These are phyloP conservation scores for Pulveroboletus sp. DNA, from an alignment of 768 basidiomycete genomes.

Conservation along the genomic window DNA sequence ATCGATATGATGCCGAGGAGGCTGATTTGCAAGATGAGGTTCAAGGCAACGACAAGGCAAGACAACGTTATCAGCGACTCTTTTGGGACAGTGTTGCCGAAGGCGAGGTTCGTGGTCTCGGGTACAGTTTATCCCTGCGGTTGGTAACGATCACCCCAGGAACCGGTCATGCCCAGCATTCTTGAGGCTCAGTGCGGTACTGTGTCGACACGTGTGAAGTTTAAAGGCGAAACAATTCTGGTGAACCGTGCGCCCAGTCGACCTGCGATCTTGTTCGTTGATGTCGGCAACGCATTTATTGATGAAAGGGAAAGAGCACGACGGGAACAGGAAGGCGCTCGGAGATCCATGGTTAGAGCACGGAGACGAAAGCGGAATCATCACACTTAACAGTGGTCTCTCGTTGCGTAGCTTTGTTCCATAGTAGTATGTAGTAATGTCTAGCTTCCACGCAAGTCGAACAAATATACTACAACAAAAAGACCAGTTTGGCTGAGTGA, in stretches of 20 bases:
- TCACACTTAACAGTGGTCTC: conserved; percentile 3
- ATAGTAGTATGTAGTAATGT: no score
- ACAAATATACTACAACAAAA: conserved; percentile 24
- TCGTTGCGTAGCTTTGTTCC: background rate
- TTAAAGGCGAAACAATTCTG: conserved; percentile 37
- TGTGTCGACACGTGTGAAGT: conserved; percentile 36
- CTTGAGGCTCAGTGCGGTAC: conserved; percentile 46
- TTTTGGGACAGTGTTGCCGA: conserved; percentile 82
- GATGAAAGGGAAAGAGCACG: conserved; percentile 50
- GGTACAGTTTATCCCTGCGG: background rate
- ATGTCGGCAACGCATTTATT: conserved; percentile 70
- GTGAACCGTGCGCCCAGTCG: conserved; percentile 41
- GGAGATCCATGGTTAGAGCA: conserved; percentile 37
- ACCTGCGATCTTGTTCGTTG: conserved; percentile 61
- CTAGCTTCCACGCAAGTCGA: no score
- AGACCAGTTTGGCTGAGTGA: background rate
- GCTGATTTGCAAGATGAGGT: conserved; percentile 61
- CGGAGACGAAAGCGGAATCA: conserved; percentile 28
- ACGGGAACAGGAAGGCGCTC: conserved; percentile 47
- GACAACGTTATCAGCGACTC: conserved; percentile 62
- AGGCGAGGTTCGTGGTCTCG: conserved; percentile 47
- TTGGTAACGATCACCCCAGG: conserved; percentile 36
- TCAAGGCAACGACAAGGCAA: conserved; percentile 51
- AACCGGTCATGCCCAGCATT: conserved; percentile 56
- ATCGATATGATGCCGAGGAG: conserved; percentile 48